Base-by-base conservation (phyloP, 345 rosid genomes). In the Gossypium thurberi region DNA sequence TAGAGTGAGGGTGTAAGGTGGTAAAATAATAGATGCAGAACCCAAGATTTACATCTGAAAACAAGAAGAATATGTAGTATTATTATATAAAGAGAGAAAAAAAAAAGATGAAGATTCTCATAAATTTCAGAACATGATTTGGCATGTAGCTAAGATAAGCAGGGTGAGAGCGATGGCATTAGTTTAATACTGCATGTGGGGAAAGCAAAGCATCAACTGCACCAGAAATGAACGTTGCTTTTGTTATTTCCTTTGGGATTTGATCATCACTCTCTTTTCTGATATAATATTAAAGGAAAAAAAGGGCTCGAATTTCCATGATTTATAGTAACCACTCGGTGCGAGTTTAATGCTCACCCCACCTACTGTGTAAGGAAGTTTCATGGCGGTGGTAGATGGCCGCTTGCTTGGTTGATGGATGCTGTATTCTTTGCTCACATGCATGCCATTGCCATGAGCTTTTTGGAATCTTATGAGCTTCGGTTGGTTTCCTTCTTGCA, bases 211-310 rank as follows among this genome's bases (percentile, higher is more conserved):
- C 60, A 56, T 17, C 60, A 18, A 52, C 70, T 23, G 88, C 57
- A 17, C 21, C 80, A 75, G 48, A 83, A 80, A 75, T 85, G 88
- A 83, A 82, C 90, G 90, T 87, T 87, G 85, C 81, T 79, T 33
- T 80, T 79, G 88, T 83, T 81, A 46, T 75, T 18, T 20, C 26
- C 66, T 26, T 73, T 42, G 60, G 28, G 20, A 52, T 15, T 52
- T n/a, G 57, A 46, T 10, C 13, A 6, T 56, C 60, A 20, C 28
- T 7, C 11, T 47, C 40, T 56, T 47, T 20, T 14, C 40, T 5
- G 20, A 20, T 8, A 1, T 1, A 17, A 52, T 17, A n/a, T 52
- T 52, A n/a, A 1, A 17, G 4, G 0, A 4, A 6, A 6, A 52
- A 52, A 52, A 52, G 20, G 10, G 21, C 20, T 52, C 9, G 20